Evolutionary conservation across 2,329 filamentous ascomycete genomes (phyloP).

Genomic region (Diaporthe aspalathi): DNA sequence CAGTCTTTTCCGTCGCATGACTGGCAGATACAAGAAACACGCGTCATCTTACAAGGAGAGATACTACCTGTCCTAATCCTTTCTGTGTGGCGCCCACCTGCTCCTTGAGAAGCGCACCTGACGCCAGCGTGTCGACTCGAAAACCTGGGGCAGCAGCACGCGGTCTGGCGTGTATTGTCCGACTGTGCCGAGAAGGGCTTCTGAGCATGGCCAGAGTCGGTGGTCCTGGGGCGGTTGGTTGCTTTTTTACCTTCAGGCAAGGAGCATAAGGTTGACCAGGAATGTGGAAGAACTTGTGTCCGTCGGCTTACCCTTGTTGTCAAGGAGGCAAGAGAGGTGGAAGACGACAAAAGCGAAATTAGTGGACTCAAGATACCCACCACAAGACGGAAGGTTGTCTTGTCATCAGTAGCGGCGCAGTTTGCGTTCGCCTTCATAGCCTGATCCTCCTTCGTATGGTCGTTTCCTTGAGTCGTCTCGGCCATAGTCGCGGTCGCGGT

Average conservation of each 20-base stretch:
- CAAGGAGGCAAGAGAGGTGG: constrained; percentile 42
- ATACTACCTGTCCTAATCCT: constrained; percentile 39
- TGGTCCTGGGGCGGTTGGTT: constrained; percentile 7
- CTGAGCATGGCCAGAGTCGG: background rate
- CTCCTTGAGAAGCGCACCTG: background rate
- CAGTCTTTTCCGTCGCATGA: constrained; percentile 14
- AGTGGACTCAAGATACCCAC: constrained; percentile 57
- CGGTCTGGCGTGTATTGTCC: background rate
- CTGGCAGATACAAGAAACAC: constrained; percentile 32
- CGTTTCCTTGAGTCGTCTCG: constrained; percentile 72
- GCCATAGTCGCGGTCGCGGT: constrained; percentile 60
- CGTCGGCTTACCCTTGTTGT: constrained; percentile 46
- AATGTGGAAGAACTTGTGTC: constrained; percentile 17
- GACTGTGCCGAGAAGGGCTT: background rate
- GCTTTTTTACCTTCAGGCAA: constrained; percentile 32
- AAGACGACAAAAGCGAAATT: constrained; percentile 41
- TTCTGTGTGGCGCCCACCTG: constrained; percentile 23
- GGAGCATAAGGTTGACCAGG: background rate
- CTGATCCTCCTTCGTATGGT: constrained; percentile 77
- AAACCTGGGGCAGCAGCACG: background rate
- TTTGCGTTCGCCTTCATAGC: constrained; percentile 82
- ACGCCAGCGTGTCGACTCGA: background rate
- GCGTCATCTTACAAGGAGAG: constrained; percentile 35
- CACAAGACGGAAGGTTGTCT: constrained; percentile 52
- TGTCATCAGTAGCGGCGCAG: constrained; percentile 69